Evolutionary conservation across 106 monocot genomes (phyloP).

Genomic region (Dioscorea zingiberensis): DNA sequence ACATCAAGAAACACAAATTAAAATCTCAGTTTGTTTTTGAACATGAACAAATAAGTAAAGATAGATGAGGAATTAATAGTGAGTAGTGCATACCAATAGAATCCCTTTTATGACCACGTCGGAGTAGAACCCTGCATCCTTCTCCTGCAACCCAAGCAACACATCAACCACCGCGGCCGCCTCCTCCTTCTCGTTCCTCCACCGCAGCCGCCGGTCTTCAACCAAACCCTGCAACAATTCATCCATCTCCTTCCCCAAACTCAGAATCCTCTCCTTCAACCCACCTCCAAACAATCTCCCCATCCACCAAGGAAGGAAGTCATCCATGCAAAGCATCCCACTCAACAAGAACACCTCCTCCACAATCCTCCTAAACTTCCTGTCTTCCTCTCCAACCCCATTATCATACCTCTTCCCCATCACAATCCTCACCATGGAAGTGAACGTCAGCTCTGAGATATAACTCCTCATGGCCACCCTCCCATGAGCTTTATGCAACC

Average conservation of each 20-base stretch:
- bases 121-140: slow-evolving; percentile 18
- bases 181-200: not conserved
- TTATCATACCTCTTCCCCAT: slow-evolving; percentile 26
- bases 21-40: no score
- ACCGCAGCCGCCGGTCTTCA: slow-evolving; percentile 16
- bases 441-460: slow-evolving; percentile 14
- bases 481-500: no score
- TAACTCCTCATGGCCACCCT: no score
- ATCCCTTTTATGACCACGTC: slow-evolving; percentile 36
- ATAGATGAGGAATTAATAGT: no score
- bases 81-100: slow-evolving; percentile 21
- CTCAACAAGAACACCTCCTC: slow-evolving; percentile 9
- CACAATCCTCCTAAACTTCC: slow-evolving; percentile 12
- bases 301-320: slow-evolving; percentile 23
- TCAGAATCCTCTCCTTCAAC: slow-evolving; percentile 14
- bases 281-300: slow-evolving; percentile 2
- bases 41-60: no score
- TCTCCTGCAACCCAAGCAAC: slow-evolving; percentile 17
- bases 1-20: no score
- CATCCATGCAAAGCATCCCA: slow-evolving; percentile 8
- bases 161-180: slow-evolving; percentile 17
- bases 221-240: slow-evolving; percentile 16
- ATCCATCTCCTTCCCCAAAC: slow-evolving; percentile 13
- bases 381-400: slow-evolving; percentile 9
- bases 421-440: slow-evolving; percentile 22